Evolutionary conservation across 208 protist genomes (phyloP).

Genomic region (Leishmania tarentolae): DNA sequence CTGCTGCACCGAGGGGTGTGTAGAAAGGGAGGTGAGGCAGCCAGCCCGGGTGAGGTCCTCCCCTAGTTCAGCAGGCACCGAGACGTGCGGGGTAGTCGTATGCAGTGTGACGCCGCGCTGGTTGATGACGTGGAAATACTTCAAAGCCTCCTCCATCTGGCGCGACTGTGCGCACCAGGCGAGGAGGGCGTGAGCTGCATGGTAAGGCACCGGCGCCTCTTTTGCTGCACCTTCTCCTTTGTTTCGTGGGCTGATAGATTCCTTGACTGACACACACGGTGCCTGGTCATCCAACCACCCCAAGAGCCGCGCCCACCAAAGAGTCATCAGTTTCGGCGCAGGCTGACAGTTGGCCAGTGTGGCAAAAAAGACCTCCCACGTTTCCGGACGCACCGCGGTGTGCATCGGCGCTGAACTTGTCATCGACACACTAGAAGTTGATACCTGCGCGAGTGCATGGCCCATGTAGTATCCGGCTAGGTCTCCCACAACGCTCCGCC

Average conservation of each 20-base stretch:
- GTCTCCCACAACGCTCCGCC: slow-evolving; percentile 44
- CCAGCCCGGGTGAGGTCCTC: slow-evolving; percentile 17
- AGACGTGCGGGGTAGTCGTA: neutral
- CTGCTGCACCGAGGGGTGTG: slow-evolving; percentile 37
- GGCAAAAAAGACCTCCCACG: slow-evolving; percentile 68
- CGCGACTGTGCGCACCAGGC: slow-evolving; percentile 63
- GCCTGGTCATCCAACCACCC: slow-evolving; percentile 23
- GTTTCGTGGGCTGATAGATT: slow-evolving; percentile 15
- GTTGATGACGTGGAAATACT: slow-evolving; percentile 67
- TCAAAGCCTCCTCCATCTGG: slow-evolving; percentile 69
- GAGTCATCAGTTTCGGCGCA: slow-evolving; percentile 75
- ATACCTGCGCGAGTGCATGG: slow-evolving; percentile 41
- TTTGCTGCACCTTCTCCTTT: neutral
- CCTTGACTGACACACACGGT: neutral
- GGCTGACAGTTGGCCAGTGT: slow-evolving; percentile 51
- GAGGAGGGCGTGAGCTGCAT: slow-evolving; percentile 59
- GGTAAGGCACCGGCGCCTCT: slow-evolving; percentile 50
- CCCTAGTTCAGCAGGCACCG: neutral
- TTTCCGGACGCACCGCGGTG: slow-evolving; percentile 23
- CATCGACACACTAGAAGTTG: neutral
- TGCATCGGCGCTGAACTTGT: neutral
- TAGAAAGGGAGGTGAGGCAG: slow-evolving; percentile 29
- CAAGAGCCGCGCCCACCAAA: slow-evolving; percentile 72
- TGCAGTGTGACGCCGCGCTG: slow-evolving; percentile 42
- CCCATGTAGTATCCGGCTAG: slow-evolving; percentile 76